Conservation (phyloP, 192 early-diverging fungal species). For the Backusella mclennaniae region DNA sequence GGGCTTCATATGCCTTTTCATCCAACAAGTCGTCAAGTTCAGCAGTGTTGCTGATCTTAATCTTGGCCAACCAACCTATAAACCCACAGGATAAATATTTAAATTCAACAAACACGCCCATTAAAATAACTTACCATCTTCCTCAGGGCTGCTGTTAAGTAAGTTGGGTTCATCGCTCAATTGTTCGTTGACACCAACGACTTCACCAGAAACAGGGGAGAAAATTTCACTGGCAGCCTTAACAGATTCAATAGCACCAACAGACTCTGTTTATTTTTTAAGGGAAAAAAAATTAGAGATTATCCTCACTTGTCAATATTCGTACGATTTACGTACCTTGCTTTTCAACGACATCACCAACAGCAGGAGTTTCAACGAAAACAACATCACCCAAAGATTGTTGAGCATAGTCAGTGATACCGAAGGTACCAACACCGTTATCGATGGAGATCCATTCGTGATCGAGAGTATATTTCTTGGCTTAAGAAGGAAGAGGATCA, state of each 20-base stretch:
- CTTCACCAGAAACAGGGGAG: conserved; percentile 79
- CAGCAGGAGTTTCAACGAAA: conserved; percentile 81
- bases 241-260: conserved; percentile 91
- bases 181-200: conserved; percentile 72
- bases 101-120: neutral
- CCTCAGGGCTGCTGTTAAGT: conserved; percentile 76
- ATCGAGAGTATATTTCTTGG: conserved; percentile 75
- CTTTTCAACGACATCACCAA: conserved; percentile 58
- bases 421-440: conserved; percentile 78
- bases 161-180: conserved; percentile 67
- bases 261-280: conserved; percentile 40
- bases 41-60: conserved; percentile 65
- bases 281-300: neutral
- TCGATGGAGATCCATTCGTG: conserved; percentile 93
- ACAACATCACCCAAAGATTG: conserved; percentile 92
- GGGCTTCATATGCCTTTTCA: conserved; percentile 64
- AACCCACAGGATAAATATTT: conserved; percentile 7
- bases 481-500: conserved; percentile 19
- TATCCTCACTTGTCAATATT: neutral
- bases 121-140: conserved; percentile 56
- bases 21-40: conserved; percentile 75
- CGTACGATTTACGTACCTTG: conserved; percentile 44
- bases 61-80: conserved; percentile 91
- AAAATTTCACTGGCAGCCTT: conserved; percentile 95
- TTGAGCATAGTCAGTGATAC: conserved; percentile 92